Evolutionary conservation across 805 yeast genomes (phyloP).

Genomic region (Brettanomyces anomalus): DNA sequence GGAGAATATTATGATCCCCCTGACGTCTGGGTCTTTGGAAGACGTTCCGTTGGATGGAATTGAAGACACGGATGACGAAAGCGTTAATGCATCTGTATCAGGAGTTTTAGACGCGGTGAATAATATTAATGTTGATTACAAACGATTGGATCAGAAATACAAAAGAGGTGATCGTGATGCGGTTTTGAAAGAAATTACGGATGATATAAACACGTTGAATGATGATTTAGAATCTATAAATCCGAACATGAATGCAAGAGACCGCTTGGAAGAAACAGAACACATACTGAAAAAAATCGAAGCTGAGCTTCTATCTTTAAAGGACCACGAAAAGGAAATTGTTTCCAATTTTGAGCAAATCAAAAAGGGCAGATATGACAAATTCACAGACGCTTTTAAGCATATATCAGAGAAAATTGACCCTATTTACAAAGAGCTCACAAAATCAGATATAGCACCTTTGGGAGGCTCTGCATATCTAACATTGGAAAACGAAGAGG

Average conservation of each 20-base stretch:
- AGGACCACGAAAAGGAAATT: slow-evolving; percentile 49
- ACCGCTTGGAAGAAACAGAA: slow-evolving; percentile 64
- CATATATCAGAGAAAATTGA: slow-evolving; percentile 70
- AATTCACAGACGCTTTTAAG: slow-evolving; percentile 66
- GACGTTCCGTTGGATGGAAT: slow-evolving; percentile 48
- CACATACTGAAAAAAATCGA: slow-evolving; percentile 51
- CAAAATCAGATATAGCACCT: slow-evolving; percentile 60
- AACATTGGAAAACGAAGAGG: slow-evolving; percentile 80
- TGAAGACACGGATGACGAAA: slow-evolving; percentile 27
- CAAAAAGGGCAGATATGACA: slow-evolving; percentile 47
- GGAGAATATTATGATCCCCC: slow-evolving; percentile 57
- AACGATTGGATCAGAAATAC: slow-evolving; percentile 33
- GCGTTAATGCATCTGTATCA: slow-evolving; percentile 30
- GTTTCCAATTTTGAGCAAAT: slow-evolving; percentile 50
- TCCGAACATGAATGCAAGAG: slow-evolving; percentile 78
- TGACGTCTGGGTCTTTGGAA: slow-evolving; percentile 50
- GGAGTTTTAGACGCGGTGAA: neutral
- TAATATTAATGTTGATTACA: slow-evolving; percentile 36
- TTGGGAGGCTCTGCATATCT: slow-evolving; percentile 92
- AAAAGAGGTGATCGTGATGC: slow-evolving; percentile 24
- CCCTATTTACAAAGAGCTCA: slow-evolving; percentile 74
- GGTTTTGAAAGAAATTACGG: slow-evolving; percentile 18
- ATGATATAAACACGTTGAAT: slow-evolving; percentile 26
- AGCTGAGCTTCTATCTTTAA: slow-evolving; percentile 51
- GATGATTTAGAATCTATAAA: slow-evolving; percentile 41